Conservation (phyloP, 2,329 filamentous ascomycete genomes). For the Phaeosphaeria sp. region DNA sequence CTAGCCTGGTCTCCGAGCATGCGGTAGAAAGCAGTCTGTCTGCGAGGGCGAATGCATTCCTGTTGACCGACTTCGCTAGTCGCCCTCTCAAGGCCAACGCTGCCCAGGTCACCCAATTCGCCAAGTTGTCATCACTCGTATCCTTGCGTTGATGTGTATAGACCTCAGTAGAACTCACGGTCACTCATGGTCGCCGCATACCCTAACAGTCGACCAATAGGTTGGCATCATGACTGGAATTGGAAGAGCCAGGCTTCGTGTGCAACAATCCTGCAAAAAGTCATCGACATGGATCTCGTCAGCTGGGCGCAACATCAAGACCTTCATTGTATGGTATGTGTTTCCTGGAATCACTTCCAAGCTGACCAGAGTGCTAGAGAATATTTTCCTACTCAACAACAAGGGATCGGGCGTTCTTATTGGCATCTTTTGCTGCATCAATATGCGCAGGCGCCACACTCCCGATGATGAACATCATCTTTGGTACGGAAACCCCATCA, state of each 20-base stretch:
- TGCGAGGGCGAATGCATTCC: not conserved
- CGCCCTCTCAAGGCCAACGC: not conserved
- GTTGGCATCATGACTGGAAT: not conserved
- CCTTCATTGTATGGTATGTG: conserved; percentile 1
- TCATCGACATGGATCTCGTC: not conserved
- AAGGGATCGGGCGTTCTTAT: conserved; percentile 20
- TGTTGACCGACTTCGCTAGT: not conserved
- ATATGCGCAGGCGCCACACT: conserved; percentile 38
- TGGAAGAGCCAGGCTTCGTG: not conserved
- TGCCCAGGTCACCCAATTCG: not conserved
- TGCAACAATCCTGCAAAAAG: not conserved
- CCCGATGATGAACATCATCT: conserved; percentile 65
- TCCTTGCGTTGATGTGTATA: not conserved
- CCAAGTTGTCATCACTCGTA: not conserved
- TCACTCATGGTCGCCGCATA: not conserved
- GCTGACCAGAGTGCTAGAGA: conserved; percentile 14
- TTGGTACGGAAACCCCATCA: conserved; percentile 48
- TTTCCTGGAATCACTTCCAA: not conserved
- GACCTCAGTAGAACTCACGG: not conserved
- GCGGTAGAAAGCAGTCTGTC: not conserved
- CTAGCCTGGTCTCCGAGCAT: not conserved
- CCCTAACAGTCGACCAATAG: not conserved
- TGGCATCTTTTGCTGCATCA: conserved; percentile 23
- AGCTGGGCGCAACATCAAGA: not conserved
- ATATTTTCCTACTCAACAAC: conserved; percentile 27